Conservation (phyloP, 164 flowering plant species). For the Sextonia rubra region DNA sequence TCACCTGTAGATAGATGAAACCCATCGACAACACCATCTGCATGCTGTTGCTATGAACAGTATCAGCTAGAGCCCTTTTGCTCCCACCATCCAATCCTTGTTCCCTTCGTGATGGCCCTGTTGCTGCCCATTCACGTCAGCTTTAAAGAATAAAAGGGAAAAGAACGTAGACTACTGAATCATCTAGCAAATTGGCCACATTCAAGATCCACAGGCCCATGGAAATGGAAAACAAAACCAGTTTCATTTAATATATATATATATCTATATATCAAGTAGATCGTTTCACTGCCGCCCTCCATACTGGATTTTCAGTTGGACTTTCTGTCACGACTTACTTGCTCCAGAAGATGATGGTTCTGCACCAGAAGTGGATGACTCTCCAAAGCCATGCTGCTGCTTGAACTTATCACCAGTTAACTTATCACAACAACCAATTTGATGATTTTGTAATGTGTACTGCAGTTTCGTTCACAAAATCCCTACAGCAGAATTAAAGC, state of each 20-base stretch:
- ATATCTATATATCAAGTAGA: too few relatives aligned
- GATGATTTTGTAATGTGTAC: slow-evolving; percentile 51
- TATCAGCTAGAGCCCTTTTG: slow-evolving; percentile 25
- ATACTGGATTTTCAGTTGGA: too few relatives aligned
- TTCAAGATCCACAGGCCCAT: too few relatives aligned
- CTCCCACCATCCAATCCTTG: slow-evolving; percentile 25
- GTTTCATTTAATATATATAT: too few relatives aligned
- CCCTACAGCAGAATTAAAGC: slow-evolving; percentile 35
- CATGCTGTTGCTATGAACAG: slow-evolving; percentile 52
- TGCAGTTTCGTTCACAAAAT: slow-evolving; percentile 54
- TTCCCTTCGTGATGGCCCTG: slow-evolving; percentile 56
- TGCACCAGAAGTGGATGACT: slow-evolving; percentile 81
- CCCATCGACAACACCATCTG: slow-evolving; percentile 90
- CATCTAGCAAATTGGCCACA: too few relatives aligned
- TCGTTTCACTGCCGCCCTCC: too few relatives aligned
- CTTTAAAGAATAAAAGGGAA: neutral
- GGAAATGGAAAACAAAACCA: too few relatives aligned
- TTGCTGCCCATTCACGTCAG: neutral
- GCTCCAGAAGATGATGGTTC: slow-evolving; percentile 97
- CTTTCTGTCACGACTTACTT: slow-evolving; percentile 18
- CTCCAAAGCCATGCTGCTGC: too few relatives aligned
- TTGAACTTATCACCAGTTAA: too few relatives aligned
- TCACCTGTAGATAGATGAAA: slow-evolving; percentile 78
- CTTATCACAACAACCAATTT: slow-evolving; percentile 93
- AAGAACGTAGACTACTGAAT: too few relatives aligned